Conservation (phyloP, 108 stramenopile species). For the Conticribra guillardii region DNA sequence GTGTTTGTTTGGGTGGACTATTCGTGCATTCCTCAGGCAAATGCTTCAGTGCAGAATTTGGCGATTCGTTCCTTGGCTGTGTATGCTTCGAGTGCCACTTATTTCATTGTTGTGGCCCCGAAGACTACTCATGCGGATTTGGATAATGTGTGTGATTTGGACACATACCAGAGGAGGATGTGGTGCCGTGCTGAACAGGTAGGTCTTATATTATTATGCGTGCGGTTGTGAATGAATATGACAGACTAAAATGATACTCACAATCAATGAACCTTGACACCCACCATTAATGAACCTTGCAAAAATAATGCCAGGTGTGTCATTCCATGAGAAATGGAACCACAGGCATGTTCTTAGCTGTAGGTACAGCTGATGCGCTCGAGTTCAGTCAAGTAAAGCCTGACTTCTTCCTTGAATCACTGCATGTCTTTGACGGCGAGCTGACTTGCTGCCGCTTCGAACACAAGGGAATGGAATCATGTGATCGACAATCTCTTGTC, state of each 20-base stretch:
- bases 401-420: slow-evolving; percentile 28
- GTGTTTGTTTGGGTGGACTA: slow-evolving; percentile 50
- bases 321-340: slow-evolving; percentile 43
- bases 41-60: slow-evolving; percentile 30
- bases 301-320: too few relatives aligned
- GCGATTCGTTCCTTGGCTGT: slow-evolving; percentile 42
- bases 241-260: too few relatives aligned
- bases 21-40: slow-evolving; percentile 46
- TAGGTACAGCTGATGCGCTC: background rate
- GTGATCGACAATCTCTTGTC: slow-evolving; percentile 47
- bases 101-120: too few relatives aligned
- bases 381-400: slow-evolving; percentile 5
- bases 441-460: slow-evolving; percentile 47
- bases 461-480: slow-evolving; percentile 45
- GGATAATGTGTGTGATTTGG: too few relatives aligned
- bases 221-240: too few relatives aligned
- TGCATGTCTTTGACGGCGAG: slow-evolving; percentile 45
- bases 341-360: slow-evolving; percentile 40
- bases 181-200: too few relatives aligned
- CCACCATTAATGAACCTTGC: too few relatives aligned
- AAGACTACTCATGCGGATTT: too few relatives aligned
- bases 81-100: slow-evolving; percentile 44
- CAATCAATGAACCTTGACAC: too few relatives aligned
- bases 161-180: too few relatives aligned
- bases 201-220: too few relatives aligned